These are phyloP conservation scores for Penicillium sp. DNA, from an alignment of 2,329 filamentous ascomycete genomes.

Conservation along the genomic window DNA sequence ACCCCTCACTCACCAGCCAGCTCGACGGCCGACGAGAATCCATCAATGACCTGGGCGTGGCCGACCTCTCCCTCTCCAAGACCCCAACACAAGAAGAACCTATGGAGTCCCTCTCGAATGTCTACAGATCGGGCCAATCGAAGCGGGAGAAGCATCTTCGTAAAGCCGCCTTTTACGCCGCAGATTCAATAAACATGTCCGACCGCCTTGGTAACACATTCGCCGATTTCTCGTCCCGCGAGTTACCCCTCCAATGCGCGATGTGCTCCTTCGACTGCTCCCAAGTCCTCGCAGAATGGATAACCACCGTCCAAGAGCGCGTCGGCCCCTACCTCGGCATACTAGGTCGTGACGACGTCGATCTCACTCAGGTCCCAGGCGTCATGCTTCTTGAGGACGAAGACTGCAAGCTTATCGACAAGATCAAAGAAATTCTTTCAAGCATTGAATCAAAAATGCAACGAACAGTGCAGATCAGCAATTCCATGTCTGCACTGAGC, in stretches of 20 bases:
- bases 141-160: constrained; percentile 83
- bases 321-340: constrained; percentile 88
- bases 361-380: constrained; percentile 74
- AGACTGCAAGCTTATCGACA: constrained; percentile 78
- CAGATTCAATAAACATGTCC: constrained; percentile 84
- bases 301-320: constrained; percentile 86
- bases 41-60: constrained; percentile 36
- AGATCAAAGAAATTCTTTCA: constrained; percentile 74
- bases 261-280: constrained; percentile 93
- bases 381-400: constrained; percentile 91
- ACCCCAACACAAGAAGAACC: constrained; percentile 37
- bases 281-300: constrained; percentile 92
- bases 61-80: constrained; percentile 36
- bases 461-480: constrained; percentile 54
- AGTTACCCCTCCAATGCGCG: constrained; percentile 84
- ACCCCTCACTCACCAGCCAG: constrained; percentile 26
- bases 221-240: constrained; percentile 76
- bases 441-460: constrained; percentile 78
- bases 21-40: constrained; percentile 33
- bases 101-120: constrained; percentile 28
- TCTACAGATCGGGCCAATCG: constrained; percentile 46
- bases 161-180: constrained; percentile 93
- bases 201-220: constrained; percentile 83
- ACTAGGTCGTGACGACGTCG: constrained; percentile 76
- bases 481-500: constrained; percentile 51